Evolutionary conservation across 306 rosid genomes (phyloP), one percentile per base, ranked within the genome.

Genomic region (Canavalia ensiformis): DNA sequence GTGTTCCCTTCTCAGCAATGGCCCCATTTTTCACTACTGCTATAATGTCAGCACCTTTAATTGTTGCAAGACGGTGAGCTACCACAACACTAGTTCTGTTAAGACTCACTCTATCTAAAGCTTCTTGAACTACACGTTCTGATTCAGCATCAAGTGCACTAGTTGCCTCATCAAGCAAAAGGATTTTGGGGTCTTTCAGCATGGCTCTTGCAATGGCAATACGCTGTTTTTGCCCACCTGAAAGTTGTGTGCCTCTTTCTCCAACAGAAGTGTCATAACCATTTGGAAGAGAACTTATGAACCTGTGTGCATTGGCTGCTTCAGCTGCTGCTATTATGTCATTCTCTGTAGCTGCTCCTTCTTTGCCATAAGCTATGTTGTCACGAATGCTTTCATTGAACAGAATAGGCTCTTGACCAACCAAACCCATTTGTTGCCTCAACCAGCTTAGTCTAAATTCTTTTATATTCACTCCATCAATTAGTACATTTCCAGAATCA

Each of bases 171-270:
- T 94, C 98, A 3, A 94, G 93, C 81, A 92, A 68, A 13, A 94
- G 90, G 39, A 94, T 88, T 75, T 80, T 92, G 0, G 98, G 98
- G 59, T 92, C 59, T 58, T 92, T 94, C 13, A 94, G 73, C 9
- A 92, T 88, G 46, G 94, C 97, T 75, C 97, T 88, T 1, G 97
- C 94, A 39, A 94, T 92, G 85, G 93, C 92, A 7, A 94, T 92
- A 64, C 98, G 83, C 34, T 92, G 98, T 82, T 94, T 94, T 54
- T 94, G 98, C 2, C 98, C 98, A n/a, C 97, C 98, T 0, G 98
- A 94, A 1, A 94, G 12, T 52, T 92, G 98, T 5, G 89, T 84
- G 34, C 98, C 97, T 81, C 95, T 87, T 75, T 94, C 97, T 0
- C 97, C 98, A 3, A 94, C 97, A 0, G 81, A 37, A 1, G 97